Evolutionary conservation across 306 rosid genomes (phyloP), one percentile per base, ranked within the genome.

Genomic region (Prunus davidiana): DNA sequence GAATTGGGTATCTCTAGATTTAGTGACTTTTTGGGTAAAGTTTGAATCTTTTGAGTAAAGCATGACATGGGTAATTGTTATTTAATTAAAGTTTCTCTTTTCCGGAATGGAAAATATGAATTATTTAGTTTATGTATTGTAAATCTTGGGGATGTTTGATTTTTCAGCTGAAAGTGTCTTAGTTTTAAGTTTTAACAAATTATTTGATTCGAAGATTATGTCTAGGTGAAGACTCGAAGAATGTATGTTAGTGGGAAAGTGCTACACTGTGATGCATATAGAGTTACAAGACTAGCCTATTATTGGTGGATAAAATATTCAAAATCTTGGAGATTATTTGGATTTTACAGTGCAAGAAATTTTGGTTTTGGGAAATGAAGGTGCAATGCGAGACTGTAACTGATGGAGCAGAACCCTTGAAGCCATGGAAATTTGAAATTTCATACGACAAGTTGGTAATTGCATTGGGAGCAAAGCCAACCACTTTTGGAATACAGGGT

Each of bases 401-500:
- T 32, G 97, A 89, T 51, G 93, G 91, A 69, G 51, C 60, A 2
- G 76, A 85, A 46, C 49, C 84, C 60, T 76, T 72, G 78, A 92
- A 92, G 43, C 97, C 97, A n/a, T 90, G 97, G 99, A 92, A 82
- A 71, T 95, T 89, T 75, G 62, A 89, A 52, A 28, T 95, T 66
- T 79, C 99, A 61, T 95, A 95, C 46, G 99, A 95, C 80, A 95
- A 95, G 84, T 64, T 92, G 83, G 84, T 92, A 56, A 87, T 95
- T 80, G 97, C 97, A 55, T 76, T 92, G 81, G 99, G 99, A 69
- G 88, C 97, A 13, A 88, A 83, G 58, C 89, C 98, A 30, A 75
- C 87, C 12, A 95, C 99, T 79, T 95, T 95, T 81, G 99, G 99
- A 78, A 95, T 95, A 80, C 87, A 49, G 3, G 97, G 99, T 49